Base-by-base conservation (phyloP, 2,329 filamentous ascomycete species). In the Conoideocrella luteorostrata region DNA sequence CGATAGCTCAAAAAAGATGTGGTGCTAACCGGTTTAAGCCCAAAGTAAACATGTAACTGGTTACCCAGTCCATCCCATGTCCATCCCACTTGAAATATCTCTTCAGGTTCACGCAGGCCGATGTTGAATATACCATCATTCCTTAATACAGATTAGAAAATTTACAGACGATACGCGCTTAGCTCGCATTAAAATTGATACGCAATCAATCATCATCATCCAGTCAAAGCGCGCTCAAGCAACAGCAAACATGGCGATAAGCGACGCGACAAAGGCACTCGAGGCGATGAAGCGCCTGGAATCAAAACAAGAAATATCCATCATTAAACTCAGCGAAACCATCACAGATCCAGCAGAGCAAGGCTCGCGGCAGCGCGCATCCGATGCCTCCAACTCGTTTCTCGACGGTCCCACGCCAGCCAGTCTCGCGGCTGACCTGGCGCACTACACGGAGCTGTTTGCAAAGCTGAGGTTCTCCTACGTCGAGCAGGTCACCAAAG, bases 401-500 rank as follows among this genome's bases (percentile, higher is more conserved):
- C 74, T 81, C 49, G 80, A 84, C 52, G 79, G 76, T 48, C 78
- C 80, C 15, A 87, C 82, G 9, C 88, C 90, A 0, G 78, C 84
- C 13, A 84, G 84, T 15, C 73, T 97, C 7, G 82, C 87, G 51
- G 87, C 86, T 22, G 91, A 97, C 63, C 74, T 97, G 22, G 73
- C 77, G 23, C 90, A 97, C 65, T 96, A 97, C 70, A 88, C 87
- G 68, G 90, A 96, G 66, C 78, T 97, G 17, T 98, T 97, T 66
- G 85, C 88, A 33, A 97, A 98, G 68, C 76, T 97, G 30, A 88
- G 91, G 54, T 97, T 97, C 71, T 94, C 87, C 51, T 97, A 97
- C 66, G 86, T 96, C 55, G 93, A 98, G 67, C 93, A 97, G 71
- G 89, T 97, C 50, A 97, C 91, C 35, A 98, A 97, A 67, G 93